Evolutionary conservation across 1,284 basidiomycete species (phyloP).

Genomic region (Trichosporon sp.): DNA sequence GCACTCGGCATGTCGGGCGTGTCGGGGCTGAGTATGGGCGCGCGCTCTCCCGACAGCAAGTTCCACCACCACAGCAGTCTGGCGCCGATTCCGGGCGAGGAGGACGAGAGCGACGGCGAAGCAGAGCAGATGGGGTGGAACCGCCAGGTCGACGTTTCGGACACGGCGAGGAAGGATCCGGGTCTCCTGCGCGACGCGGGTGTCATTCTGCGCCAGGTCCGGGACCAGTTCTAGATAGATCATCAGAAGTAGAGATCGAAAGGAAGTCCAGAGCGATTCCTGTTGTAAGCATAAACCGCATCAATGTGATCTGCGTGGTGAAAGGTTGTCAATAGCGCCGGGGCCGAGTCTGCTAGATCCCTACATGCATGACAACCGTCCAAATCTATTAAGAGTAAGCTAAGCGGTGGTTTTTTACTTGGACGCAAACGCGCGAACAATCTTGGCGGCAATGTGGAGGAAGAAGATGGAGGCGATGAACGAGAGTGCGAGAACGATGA

Average conservation of each 20-base stretch:
- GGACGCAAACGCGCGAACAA: slow-evolving; percentile 87
- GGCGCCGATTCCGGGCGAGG: slow-evolving; percentile 1
- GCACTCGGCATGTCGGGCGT: not conserved
- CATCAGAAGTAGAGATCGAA: not conserved
- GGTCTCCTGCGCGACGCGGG: slow-evolving; percentile 49
- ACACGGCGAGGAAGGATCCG: slow-evolving; percentile 33
- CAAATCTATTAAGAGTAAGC: slow-evolving; percentile 16
- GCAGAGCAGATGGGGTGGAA: slow-evolving; percentile 35
- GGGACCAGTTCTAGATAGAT: slow-evolving; percentile 34
- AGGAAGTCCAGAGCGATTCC: not conserved
- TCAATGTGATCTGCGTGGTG: not conserved
- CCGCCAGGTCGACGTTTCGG: slow-evolving; percentile 31
- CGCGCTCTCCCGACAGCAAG: slow-evolving; percentile 6
- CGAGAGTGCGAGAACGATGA: slow-evolving; percentile 91
- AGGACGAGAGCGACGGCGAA: slow-evolving; percentile 33
- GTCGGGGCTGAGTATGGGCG: slow-evolving; percentile 1
- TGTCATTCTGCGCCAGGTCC: slow-evolving; percentile 52
- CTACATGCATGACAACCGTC: slow-evolving; percentile 20
- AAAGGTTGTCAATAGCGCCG: not conserved
- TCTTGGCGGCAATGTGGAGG: slow-evolving; percentile 95
- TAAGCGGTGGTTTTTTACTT: slow-evolving; percentile 52
- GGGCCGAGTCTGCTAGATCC: not conserved
- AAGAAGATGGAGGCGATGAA: slow-evolving; percentile 99
- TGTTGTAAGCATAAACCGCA: slow-evolving; percentile 18
- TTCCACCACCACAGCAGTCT: slow-evolving; percentile 11